phyloP scores from a whole-genome alignment of 495 filamentous ascomycete species.

The Tuber microsphaerosporum region DNA sequence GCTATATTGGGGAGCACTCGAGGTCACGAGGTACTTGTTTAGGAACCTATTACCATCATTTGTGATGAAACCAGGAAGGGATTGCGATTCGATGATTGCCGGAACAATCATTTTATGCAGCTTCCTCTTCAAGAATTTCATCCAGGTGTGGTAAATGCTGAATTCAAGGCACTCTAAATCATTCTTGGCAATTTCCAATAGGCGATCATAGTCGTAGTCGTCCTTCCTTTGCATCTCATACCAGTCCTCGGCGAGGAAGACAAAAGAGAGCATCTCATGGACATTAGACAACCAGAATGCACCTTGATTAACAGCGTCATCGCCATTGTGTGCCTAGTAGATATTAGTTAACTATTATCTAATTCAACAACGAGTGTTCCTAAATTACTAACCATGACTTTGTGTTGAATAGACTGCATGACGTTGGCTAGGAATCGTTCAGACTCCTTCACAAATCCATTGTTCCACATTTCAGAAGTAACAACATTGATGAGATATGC shows the following conservation, averaged over 20 bases:
- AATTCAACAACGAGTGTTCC: not conserved
- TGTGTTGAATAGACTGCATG: conserved; percentile 98
- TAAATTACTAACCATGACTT: conserved; percentile 62
- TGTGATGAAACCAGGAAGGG: conserved; percentile 94
- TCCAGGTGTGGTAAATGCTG: conserved; percentile 99
- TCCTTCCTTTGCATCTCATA: conserved; percentile 99
- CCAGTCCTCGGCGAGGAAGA: conserved; percentile 98
- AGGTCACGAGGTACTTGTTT: conserved; percentile 85
- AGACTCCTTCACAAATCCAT: conserved; percentile 98
- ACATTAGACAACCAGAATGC: conserved; percentile 99
- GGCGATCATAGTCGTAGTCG: conserved; percentile 96
- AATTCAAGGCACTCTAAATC: conserved; percentile 97
- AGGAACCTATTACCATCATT: conserved; percentile 97
- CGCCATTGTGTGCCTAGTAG: conserved; percentile 72
- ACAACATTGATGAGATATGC: conserved; percentile 98
- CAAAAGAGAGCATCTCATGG: conserved; percentile 99
- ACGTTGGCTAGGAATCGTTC: conserved; percentile 98
- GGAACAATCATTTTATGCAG: conserved; percentile 99
- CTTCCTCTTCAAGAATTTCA: conserved; percentile 99
- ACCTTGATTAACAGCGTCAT: conserved; percentile 93
- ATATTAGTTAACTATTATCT: conserved; percentile 10
- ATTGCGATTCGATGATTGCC: conserved; percentile 97
- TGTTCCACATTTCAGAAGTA: conserved; percentile 99
- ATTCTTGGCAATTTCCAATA: conserved; percentile 98
- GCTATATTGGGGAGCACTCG: conserved; percentile 83